Base-by-base conservation (phyloP, 2,329 filamentous ascomycete species). In the Sporothrix brunneoviolacea region DNA sequence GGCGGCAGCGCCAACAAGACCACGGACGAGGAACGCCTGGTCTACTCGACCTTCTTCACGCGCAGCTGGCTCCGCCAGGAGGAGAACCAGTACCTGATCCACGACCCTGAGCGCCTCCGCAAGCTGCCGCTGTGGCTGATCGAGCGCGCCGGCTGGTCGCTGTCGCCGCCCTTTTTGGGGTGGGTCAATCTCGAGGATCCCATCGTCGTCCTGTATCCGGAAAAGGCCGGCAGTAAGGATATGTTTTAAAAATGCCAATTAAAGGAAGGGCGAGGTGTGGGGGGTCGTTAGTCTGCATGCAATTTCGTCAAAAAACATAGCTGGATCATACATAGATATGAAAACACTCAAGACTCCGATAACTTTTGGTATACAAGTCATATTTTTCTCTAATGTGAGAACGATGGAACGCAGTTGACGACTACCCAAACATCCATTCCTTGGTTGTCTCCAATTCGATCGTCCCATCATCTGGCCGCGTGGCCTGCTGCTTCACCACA, bases 1-100 rank as follows among this genome's bases (percentile, higher is more conserved):
- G 61, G 61, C 32, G 62, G 55, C 36, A 48, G 43, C 9, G 54
- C 49, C 32, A 65, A 64, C 52, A 60, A 38, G 28, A 65, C 61
- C 6, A 44, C 18, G 28, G 50, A 58, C 40, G 43, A 53, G 32
- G 50, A 56, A 18, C 49, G 52, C 6, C 44, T 51, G 4, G 46
- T 54, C 9, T 54, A 40, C 27, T 38, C 19, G 18, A 49, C 43
- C 21, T 52, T 54, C 32, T 44, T 52, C 21, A 54, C 49, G 8
- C 32, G 32, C 18, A 35, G 47, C 21, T 54, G n/a, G 10, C 21
- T 56, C 44, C 50, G 52, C 7, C 51, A 55, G 38, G 51, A 56
- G 28, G 52, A 54, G 45, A 54, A 56, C 41, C 61, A 64, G 49
- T 62, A 59, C 41, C 54, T 64, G 6, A 57, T 56, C 44, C 56